Base-by-base conservation (phyloP, 164 flowering plant species). In the Saururus chinensis region DNA sequence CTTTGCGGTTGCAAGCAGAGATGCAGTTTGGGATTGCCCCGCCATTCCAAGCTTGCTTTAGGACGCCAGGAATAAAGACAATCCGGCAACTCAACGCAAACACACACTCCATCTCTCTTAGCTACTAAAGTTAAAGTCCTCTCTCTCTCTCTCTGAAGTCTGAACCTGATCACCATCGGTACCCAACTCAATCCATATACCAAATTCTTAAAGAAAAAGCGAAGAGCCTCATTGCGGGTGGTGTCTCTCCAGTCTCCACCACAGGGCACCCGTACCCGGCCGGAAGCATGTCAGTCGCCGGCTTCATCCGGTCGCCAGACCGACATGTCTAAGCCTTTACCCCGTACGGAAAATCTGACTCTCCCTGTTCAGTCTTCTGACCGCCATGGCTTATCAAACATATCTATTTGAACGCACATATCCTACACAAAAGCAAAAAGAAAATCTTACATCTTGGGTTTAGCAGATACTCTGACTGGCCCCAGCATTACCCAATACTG, bases 1-100 rank as follows among this genome's bases (percentile, higher is more conserved):
- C 37, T 6, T 30, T 30, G 37, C 37, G 6, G 6, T 30, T 30
- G 56, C 1, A 26, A 24, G 21, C 60, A 25, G 21, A 61, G 53
- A 60, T 9, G 19, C 21, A 52, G 55, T 55, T 41, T 60, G n/a
- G n/a, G 4, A 45, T 61, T 56, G 68, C 61, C 67, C 57, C 64
- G 61, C 64, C 67, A 56, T 56, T 22, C 74, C 64, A 67, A 59
- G 70, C 70, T 51, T 66, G 65, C 68, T 71, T 67, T 71, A 67
- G 56, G 45, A 67, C 40, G 65, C 64, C 61, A 54, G 52, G 56
- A 71, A 64, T 64, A 70, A 70, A 64, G 17, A 56, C 41, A 52
- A 41, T 56, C 57, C 45, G 30, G 56, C 25, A 53, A 53, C 66
- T 52, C 53, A 62, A 60, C 37, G 64, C 64, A 67, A 30, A 30